Evolutionary conservation across 1,139 yeast species (phyloP).

Genomic region (Yamadazyma blattariae): DNA sequence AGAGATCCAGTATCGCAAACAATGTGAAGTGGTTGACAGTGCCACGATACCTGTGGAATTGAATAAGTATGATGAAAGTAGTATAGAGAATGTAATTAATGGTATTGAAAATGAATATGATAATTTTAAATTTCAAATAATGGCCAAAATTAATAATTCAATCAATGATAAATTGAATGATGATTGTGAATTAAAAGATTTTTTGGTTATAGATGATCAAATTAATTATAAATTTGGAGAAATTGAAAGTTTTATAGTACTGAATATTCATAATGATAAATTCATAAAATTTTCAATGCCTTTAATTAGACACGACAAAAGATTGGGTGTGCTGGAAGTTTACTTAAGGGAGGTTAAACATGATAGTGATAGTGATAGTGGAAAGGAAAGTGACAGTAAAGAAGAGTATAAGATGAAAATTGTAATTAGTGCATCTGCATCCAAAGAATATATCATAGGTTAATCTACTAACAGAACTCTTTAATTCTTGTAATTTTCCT

Average conservation of each 20-base stretch:
- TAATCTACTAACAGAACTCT: no score
- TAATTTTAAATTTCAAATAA: slow-evolving; percentile 28
- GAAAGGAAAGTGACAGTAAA: slow-evolving; percentile 9
- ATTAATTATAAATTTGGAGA: slow-evolving; percentile 22
- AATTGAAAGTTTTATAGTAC: slow-evolving; percentile 30
- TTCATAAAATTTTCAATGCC: slow-evolving; percentile 38
- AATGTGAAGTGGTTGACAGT: slow-evolving; percentile 11
- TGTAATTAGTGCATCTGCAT: slow-evolving; percentile 22
- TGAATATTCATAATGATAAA: slow-evolving; percentile 11
- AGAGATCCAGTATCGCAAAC: slow-evolving; percentile 16
- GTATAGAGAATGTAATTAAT: slow-evolving; percentile 25
- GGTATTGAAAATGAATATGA: slow-evolving; percentile 42
- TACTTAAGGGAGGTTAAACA: slow-evolving; percentile 24
- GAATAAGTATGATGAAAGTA: slow-evolving; percentile 33
- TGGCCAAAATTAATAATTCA: slow-evolving; percentile 23
- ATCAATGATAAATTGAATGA: slow-evolving; percentile 21
- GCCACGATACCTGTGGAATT: slow-evolving; percentile 18
- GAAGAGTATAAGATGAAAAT: slow-evolving; percentile 11
- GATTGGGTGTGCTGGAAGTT: slow-evolving; percentile 35
- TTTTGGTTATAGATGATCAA: slow-evolving; percentile 15
- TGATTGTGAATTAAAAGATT: not conserved
- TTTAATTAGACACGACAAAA: slow-evolving; percentile 21
- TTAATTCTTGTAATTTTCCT: no score
- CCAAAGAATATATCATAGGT: no score
- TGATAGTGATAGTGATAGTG: slow-evolving; percentile 7